phyloP scores from a whole-genome alignment of 2,329 filamentous ascomycete species.

The Talaromyces sp. region DNA sequence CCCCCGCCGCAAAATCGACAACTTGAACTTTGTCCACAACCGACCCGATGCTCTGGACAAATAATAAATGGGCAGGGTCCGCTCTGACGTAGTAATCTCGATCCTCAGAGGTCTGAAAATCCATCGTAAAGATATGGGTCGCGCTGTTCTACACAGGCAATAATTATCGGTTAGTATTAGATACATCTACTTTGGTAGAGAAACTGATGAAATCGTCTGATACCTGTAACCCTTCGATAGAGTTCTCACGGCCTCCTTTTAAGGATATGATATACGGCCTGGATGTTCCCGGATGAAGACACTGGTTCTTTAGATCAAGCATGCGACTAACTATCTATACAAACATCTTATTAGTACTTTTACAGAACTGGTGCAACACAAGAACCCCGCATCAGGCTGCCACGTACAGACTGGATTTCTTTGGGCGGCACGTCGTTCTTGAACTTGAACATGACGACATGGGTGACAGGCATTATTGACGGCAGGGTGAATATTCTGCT shows the following conservation, averaged over 20 bases:
- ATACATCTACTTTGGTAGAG: background rate
- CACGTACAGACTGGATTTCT: slow-evolving; percentile 10
- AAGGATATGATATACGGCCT: slow-evolving; percentile 8
- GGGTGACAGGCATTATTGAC: slow-evolving; percentile 4
- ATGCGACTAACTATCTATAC: slow-evolving; percentile 4
- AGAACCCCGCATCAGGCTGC: background rate
- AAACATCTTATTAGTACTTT: background rate
- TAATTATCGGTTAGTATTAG: background rate
- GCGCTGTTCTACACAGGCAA: slow-evolving; percentile 51
- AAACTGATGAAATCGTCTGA: background rate
- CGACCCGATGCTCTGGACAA: slow-evolving; percentile 42
- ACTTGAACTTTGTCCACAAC: slow-evolving; percentile 31
- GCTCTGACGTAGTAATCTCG: slow-evolving; percentile 63
- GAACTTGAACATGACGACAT: slow-evolving; percentile 13
- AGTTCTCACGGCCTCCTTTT: slow-evolving; percentile 10
- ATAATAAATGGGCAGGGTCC: slow-evolving; percentile 61
- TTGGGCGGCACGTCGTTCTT: slow-evolving; percentile 4
- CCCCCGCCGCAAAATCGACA: slow-evolving; percentile 28
- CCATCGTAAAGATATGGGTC: slow-evolving; percentile 64
- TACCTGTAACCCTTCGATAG: background rate
- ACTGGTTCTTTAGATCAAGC: slow-evolving; percentile 10
- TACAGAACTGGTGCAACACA: background rate
- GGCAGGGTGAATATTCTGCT: background rate
- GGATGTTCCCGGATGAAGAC: slow-evolving; percentile 7
- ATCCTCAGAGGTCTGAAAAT: slow-evolving; percentile 61